Conservation (phyloP, 805 yeast genomes). For the Allodekkera sacchari region DNA sequence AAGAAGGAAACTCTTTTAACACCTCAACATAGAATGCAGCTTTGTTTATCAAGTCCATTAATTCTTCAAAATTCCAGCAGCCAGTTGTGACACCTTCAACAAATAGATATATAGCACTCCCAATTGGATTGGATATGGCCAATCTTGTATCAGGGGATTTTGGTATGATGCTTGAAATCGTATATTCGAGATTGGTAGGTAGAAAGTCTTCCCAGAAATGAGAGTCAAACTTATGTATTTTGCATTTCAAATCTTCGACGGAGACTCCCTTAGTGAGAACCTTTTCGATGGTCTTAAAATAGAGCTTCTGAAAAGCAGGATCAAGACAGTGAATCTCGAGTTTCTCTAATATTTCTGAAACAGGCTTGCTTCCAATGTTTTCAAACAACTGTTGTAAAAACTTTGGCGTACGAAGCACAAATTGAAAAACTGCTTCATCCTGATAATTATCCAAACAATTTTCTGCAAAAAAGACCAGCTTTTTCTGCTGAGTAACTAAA, state of each 20-base stretch:
- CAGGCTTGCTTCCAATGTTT: neutral
- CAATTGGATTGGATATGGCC: slow-evolving; percentile 17
- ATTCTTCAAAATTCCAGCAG: neutral
- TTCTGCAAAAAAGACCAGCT: slow-evolving; percentile 12
- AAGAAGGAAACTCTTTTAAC: neutral
- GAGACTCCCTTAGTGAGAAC: slow-evolving; percentile 3
- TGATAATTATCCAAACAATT: slow-evolving; percentile 17
- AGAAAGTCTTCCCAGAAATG: slow-evolving; percentile 1
- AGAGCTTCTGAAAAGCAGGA: slow-evolving; percentile 8
- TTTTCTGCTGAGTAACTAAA: slow-evolving; percentile 14
- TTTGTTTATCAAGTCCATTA: slow-evolving; percentile 2
- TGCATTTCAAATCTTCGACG: slow-evolving; percentile 1
- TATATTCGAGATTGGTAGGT: slow-evolving; percentile 5
- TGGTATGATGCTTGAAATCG: slow-evolving; percentile 3
- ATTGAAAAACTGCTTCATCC: slow-evolving; percentile 12
- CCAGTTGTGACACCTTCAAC: slow-evolving; percentile 2
- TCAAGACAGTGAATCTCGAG: slow-evolving; percentile 13
- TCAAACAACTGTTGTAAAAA: slow-evolving; percentile 14
- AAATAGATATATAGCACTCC: slow-evolving; percentile 13
- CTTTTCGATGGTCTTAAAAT: slow-evolving; percentile 7
- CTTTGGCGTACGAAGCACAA: slow-evolving; percentile 6
- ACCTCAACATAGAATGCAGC: slow-evolving; percentile 5
- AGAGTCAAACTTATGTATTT: slow-evolving; percentile 4
- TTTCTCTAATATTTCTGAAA: slow-evolving; percentile 10
- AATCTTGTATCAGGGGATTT: slow-evolving; percentile 9